phyloP scores from a whole-genome alignment of 495 filamentous ascomycete species.

The Xanthoparmelia taractica region DNA sequence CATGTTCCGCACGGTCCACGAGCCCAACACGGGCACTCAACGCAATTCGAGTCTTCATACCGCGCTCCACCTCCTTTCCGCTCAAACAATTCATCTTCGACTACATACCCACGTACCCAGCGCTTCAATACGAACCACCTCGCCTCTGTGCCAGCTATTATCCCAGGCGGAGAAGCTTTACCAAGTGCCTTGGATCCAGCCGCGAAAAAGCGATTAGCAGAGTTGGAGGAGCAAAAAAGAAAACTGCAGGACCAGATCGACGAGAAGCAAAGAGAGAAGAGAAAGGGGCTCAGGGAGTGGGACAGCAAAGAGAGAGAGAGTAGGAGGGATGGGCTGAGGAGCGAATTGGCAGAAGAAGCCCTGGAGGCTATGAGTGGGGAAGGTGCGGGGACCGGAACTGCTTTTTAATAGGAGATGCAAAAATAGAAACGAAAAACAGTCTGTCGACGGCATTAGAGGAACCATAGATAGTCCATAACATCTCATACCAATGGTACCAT shows the following conservation, averaged over 20 bases:
- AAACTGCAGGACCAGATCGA: constrained; percentile 47
- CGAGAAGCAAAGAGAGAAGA: constrained; percentile 48
- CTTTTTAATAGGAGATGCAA: constrained; percentile 31
- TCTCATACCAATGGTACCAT: background rate
- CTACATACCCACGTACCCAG: constrained; percentile 44
- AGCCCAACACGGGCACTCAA: constrained; percentile 25
- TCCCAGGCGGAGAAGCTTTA: constrained; percentile 44
- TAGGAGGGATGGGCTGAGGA: constrained; percentile 49
- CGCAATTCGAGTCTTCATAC: constrained; percentile 24
- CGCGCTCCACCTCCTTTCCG: constrained; percentile 39
- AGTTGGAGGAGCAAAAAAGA: constrained; percentile 49
- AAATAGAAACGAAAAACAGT: background rate
- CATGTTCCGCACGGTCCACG: constrained; percentile 39
- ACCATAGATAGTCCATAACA: background rate
- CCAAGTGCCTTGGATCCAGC: constrained; percentile 35
- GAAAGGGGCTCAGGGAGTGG: constrained; percentile 50
- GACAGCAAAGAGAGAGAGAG: constrained; percentile 51
- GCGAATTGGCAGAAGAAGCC: constrained; percentile 55
- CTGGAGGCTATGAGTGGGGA: constrained; percentile 50
- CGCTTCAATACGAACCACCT: constrained; percentile 46
- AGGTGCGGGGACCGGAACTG: constrained; percentile 40
- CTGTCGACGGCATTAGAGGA: no score
- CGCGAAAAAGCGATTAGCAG: constrained; percentile 41
- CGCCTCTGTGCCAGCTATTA: constrained; percentile 41
- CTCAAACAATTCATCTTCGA: constrained; percentile 42